phyloP scores from a whole-genome alignment of 495 filamentous ascomycete species.

The Penicillium argentinense region DNA sequence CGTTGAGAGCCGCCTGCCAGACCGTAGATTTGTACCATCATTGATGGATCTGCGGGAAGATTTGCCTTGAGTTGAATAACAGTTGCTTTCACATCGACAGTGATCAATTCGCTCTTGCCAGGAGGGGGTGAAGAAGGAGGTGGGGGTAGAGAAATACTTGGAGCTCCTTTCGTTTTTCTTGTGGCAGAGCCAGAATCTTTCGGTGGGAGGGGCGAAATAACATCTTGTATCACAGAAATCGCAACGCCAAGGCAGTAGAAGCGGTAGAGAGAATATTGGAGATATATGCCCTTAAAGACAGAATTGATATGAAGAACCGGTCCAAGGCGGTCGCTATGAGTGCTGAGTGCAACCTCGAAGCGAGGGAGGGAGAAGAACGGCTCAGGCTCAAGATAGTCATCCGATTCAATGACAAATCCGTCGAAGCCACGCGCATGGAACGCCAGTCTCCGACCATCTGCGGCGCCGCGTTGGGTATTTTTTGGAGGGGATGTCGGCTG shows the following conservation, averaged over 20 bases:
- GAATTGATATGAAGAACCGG: constrained; percentile 86
- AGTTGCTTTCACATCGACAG: constrained; percentile 73
- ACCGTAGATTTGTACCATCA: constrained; percentile 87
- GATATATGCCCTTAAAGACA: constrained; percentile 68
- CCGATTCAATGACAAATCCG: constrained; percentile 82
- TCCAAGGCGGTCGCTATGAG: constrained; percentile 79
- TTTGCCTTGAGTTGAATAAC: constrained; percentile 85
- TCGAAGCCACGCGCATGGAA: constrained; percentile 81
- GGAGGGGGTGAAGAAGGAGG: constrained; percentile 29
- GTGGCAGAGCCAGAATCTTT: constrained; percentile 9
- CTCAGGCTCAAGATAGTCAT: constrained; percentile 80
- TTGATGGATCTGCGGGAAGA: constrained; percentile 79
- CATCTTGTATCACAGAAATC: constrained; percentile 67
- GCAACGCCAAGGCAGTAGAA: constrained; percentile 91
- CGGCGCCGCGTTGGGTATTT: constrained; percentile 55
- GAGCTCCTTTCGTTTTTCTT: constrained; percentile 10
- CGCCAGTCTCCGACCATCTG: constrained; percentile 81
- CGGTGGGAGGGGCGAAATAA: constrained; percentile 57
- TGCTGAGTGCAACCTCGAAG: constrained; percentile 83
- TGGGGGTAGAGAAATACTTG: constrained; percentile 26
- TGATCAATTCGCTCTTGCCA: constrained; percentile 63
- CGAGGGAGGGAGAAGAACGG: constrained; percentile 83
- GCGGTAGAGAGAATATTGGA: constrained; percentile 91
- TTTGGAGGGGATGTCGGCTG: constrained; percentile 61
- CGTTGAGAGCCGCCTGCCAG: constrained; percentile 80